phyloP scores from a whole-genome alignment of 2,329 filamentous ascomycete species.

The Acrodontium crateriforme region DNA sequence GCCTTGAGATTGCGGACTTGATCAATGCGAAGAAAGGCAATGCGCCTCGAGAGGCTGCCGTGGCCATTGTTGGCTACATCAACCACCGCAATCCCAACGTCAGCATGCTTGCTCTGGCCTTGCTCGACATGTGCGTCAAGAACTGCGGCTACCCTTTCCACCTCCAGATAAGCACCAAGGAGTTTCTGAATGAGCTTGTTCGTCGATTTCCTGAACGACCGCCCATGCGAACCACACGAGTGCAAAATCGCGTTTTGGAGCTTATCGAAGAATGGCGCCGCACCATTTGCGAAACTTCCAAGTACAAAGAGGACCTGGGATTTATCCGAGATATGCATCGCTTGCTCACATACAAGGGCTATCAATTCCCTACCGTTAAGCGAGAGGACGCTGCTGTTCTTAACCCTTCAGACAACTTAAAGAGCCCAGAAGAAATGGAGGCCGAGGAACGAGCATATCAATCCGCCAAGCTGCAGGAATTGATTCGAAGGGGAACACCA shows the following conservation, averaged over 20 bases:
- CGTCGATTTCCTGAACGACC: constrained; percentile 89
- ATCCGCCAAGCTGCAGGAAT: constrained; percentile 93
- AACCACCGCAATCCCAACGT: constrained; percentile 97
- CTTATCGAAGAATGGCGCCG: constrained; percentile 96
- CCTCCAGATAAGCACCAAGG: constrained; percentile 95
- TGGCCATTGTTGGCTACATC: constrained; percentile 84
- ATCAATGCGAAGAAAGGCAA: constrained; percentile 97
- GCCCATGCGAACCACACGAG: constrained; percentile 68
- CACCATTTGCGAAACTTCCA: constrained; percentile 94
- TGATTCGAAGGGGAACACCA: constrained; percentile 82
- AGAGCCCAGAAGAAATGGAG: constrained; percentile 97
- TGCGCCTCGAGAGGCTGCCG: constrained; percentile 85
- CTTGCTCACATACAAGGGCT: constrained; percentile 89
- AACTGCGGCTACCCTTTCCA: constrained; percentile 99
- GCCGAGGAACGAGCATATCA: constrained; percentile 90
- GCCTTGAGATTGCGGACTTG: constrained; percentile 90
- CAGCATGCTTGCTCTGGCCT: constrained; percentile 69
- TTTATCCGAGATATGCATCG: constrained; percentile 98
- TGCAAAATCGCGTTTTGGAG: constrained; percentile 86
- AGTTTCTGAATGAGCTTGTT: constrained; percentile 96
- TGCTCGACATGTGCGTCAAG: constrained; percentile 98
- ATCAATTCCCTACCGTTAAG: constrained; percentile 83
- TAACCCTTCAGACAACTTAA: constrained; percentile 91
- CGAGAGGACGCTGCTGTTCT: constrained; percentile 90
- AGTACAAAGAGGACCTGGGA: constrained; percentile 92